These are phyloP conservation scores for Lipomyces sp. DNA, from an alignment of 805 yeast genomes.

Conservation along the genomic window DNA sequence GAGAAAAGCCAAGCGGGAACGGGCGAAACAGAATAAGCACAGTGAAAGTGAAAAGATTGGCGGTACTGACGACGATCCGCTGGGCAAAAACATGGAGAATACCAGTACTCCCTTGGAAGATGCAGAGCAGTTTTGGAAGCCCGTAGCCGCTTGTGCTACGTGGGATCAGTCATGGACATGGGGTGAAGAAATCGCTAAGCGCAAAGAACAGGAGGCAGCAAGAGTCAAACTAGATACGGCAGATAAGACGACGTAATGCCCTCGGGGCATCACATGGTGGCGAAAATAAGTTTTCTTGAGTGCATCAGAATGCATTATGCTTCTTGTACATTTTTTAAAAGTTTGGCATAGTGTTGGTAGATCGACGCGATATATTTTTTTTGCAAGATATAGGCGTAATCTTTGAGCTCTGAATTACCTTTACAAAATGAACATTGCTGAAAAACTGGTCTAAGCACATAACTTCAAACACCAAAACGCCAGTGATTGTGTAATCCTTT, in stretches of 20 bases:
- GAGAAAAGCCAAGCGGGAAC: slow-evolving; percentile 50
- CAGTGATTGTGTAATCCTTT: neutral
- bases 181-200: slow-evolving; percentile 20
- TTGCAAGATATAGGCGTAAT: neutral
- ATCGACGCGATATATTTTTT: neutral
- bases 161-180: slow-evolving; percentile 4
- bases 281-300: neutral
- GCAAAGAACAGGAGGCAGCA: neutral
- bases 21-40: slow-evolving; percentile 54
- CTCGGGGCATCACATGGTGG: neutral
- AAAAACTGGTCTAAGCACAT: too few relatives aligned
- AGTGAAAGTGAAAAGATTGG: slow-evolving; percentile 40
- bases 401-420: neutral
- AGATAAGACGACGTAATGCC: neutral
- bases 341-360: slow-evolving; percentile 3
- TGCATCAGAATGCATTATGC: neutral
- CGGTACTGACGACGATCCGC: slow-evolving; percentile 53
- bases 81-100: slow-evolving; percentile 51
- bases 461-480: neutral
- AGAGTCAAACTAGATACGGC: neutral
- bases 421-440: too few relatives aligned
- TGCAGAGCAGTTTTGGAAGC: slow-evolving; percentile 51
- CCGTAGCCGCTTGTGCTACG: slow-evolving; percentile 29
- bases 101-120: slow-evolving; percentile 51
- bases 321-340: neutral